Base-by-base conservation (phyloP, 1,284 basidiomycete genomes). In the Mycosarcoma mackinlayi region DNA sequence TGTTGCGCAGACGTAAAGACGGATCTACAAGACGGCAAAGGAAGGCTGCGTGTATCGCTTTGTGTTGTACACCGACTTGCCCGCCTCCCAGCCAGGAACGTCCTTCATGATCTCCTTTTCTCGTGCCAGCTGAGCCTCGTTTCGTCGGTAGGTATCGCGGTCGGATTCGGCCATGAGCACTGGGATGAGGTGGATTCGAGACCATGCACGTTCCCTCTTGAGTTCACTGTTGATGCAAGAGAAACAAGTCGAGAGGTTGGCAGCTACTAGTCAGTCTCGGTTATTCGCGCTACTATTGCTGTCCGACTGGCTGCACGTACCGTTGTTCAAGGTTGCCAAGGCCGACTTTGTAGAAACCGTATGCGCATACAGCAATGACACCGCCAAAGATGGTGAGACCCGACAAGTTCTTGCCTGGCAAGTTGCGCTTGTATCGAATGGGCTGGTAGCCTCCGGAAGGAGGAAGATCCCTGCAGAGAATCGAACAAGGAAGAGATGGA, bases 101-200 rank as follows among this genome's bases (percentile, higher is more conserved):
- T 94, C 92, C 85, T 92, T 92, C 94, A 98, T 98, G 80, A 98
- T 93, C 85, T 90, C 90, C 85, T 87, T 88, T 85, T 98, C 95
- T 53, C 93, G 85, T 47, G 86, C 90, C 58, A 91, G 47, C 45
- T 89, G 89, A n/a, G 93, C 93, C 78, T 90, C 87, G 78, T 90
- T 86, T 49, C 93, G 88, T 74, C 93, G 88, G 86, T 92, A 94
- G 47, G 88, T 86, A 83, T 95, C 93, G 60, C 95, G 89, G 85
- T 98, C 94, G 14, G 90, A 89, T 84, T 98, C 94, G 45, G 94
- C 94, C 72, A 94, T 87, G 14, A 84, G 69, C 21, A 98, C 84
- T 16, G 95, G 95, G 38, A 95, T 91, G 42, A 98, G 88, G 86
- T 98, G 89, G 81, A 99, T 95, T 72, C 95, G 88, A 67, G 94